Base-by-base conservation (phyloP, 2,329 filamentous ascomycete genomes). In the Fusarium torreyae region DNA sequence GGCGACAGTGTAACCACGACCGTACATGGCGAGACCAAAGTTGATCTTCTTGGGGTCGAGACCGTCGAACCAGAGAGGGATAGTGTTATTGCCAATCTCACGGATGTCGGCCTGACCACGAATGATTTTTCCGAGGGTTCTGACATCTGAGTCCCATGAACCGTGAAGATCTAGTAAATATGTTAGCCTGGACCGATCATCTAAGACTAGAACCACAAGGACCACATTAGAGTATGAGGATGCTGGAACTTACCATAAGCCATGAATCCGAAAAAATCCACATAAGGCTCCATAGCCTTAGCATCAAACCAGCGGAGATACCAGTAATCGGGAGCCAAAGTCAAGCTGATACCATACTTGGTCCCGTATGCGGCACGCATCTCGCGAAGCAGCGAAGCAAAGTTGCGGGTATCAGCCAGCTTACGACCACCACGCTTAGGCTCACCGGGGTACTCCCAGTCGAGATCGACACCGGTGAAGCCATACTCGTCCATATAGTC, bases 11-110 rank as follows among this genome's bases (percentile, higher is more conserved):
- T 81, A 86, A 3, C 81, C 79, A 7, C 84, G 76, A 0, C 84
- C 84, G 53, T 87, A 87, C 48, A 78, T 80, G 1, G 83, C 83
- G 1, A 85, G 55, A 1, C 85, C 85, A 4, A 87, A 69, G 57
- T 83, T 83, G 36, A 86, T 70, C 63, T 86, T 84, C 5, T 51
- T 44, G 0, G 81, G 77, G 42, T 80, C 63, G 0, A 86, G 53
- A 2, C 76, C 75, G 34, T 77, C 80, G 52, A 77, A 81, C 81
- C 81, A 85, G 0, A 86, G 59, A 0, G 81, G 80, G 0, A 78
- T 39, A 0, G 80, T 75, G 4, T 77, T 72, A 5, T 76, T 76
- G 3, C 66, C 55, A n/a, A 85, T 83, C 40, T 85, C 83, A 0
- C 71, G 70, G 2, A 86, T 76, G 43, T 84, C 77, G 2, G 83